These are phyloP conservation scores for Hypoxylon lienhwacheense DNA, from an alignment of 495 filamentous ascomycete genomes.

Conservation along the genomic window DNA sequence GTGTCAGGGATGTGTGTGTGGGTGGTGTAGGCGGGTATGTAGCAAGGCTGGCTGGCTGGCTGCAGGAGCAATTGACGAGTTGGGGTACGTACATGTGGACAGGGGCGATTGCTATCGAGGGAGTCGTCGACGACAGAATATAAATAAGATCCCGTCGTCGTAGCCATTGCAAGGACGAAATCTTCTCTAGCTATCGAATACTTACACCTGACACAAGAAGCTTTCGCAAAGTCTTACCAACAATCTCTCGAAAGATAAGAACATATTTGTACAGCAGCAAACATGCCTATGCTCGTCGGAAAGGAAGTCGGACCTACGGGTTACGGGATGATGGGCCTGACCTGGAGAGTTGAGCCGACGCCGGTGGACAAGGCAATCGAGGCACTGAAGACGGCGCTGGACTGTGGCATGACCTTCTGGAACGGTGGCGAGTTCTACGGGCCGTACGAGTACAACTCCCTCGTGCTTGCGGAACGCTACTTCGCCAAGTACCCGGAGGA, in stretches of 20 bases:
- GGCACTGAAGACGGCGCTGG: conserved; percentile 66
- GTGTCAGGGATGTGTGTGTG: too few relatives aligned
- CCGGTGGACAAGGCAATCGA: conserved; percentile 65
- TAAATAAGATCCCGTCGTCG: not conserved
- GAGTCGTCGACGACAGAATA: not conserved
- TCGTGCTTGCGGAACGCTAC: conserved; percentile 65
- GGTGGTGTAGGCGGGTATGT: too few relatives aligned
- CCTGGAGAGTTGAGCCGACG: conserved; percentile 65
- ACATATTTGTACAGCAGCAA: conserved; percentile 12
- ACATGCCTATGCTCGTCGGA: conserved; percentile 54
- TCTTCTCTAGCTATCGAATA: not conserved
- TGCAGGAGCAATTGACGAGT: too few relatives aligned
- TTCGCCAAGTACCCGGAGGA: conserved; percentile 70
- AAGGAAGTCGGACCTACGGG: conserved; percentile 59
- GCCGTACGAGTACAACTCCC: conserved; percentile 65
- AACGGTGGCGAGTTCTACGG: conserved; percentile 85
- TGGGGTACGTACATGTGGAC: too few relatives aligned
- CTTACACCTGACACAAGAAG: not conserved
- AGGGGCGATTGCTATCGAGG: too few relatives aligned
- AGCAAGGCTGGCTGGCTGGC: too few relatives aligned
- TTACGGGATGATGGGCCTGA: conserved; percentile 69
- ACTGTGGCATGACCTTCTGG: conserved; percentile 71
- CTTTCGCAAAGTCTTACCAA: not conserved
- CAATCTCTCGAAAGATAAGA: not conserved
- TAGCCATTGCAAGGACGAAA: not conserved